Evolutionary conservation across 2,329 filamentous ascomycete species (phyloP).

Genomic region (Hypoxylon sp.): DNA sequence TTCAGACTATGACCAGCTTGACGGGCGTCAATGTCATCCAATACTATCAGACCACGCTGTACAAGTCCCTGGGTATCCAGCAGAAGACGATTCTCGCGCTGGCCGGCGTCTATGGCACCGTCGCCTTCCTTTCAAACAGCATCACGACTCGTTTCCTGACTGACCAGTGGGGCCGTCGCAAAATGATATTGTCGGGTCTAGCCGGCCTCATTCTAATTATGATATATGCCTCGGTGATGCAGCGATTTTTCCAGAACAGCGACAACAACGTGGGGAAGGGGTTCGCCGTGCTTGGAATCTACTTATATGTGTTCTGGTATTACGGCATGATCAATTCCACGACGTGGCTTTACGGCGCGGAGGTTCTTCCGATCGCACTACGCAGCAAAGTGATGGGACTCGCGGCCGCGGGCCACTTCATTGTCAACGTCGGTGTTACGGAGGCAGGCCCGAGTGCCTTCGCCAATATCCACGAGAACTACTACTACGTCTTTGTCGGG

Average conservation of each 20-base stretch:
- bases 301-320: conserved; percentile 68
- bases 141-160: conserved; percentile 67
- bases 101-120: conserved; percentile 68
- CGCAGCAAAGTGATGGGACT: conserved; percentile 70
- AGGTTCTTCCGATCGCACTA: conserved; percentile 67
- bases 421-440: conserved; percentile 69
- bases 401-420: conserved; percentile 67
- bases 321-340: conserved; percentile 69
- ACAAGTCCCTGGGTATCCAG: conserved; percentile 68
- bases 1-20: conserved; percentile 70
- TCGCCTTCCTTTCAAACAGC: conserved; percentile 65
- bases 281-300: conserved; percentile 72
- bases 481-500: conserved; percentile 72
- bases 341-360: conserved; percentile 70
- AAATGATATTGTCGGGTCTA: conserved; percentile 71
- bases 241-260: conserved; percentile 68
- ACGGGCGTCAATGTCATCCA: conserved; percentile 72
- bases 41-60: conserved; percentile 66
- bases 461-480: conserved; percentile 70
- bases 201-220: conserved; percentile 68
- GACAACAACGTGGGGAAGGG: conserved; percentile 70
- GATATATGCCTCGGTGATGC: conserved; percentile 73
- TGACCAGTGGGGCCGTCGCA: conserved; percentile 72
- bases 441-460: conserved; percentile 70
- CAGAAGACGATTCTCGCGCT: conserved; percentile 66